Percentiles rank a stretch among this genome's conserved stretches.
Conservation (phyloP, 441 rosid genomes). For the Kokia cookei region DNA sequence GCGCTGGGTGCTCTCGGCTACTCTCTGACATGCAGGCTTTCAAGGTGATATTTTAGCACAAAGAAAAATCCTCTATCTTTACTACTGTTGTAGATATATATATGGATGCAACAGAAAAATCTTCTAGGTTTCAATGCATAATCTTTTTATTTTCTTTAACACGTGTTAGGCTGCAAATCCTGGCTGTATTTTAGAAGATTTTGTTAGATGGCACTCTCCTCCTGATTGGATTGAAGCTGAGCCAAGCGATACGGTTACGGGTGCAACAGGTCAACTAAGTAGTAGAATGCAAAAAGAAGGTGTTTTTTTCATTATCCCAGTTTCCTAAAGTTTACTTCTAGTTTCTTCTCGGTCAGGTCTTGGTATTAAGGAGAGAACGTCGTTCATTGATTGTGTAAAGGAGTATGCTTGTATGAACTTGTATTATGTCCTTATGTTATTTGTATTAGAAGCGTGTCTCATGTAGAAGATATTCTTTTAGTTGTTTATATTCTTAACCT, state of each 20-base stretch:
- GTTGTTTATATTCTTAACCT: neutral
- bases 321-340: slow-evolving; percentile 1
- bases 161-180: slow-evolving; percentile 88
- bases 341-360: neutral
- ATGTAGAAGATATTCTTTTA: neutral
- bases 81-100: neutral
- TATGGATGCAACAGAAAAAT: neutral
- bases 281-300: slow-evolving; percentile 97
- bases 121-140: neutral
- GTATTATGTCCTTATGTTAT: neutral
- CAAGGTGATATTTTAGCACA: slow-evolving; percentile 45
- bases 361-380: neutral
- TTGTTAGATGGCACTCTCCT: slow-evolving; percentile 99
- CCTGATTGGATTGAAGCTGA: slow-evolving; percentile 92
- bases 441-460: neutral
- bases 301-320: slow-evolving; percentile 16
- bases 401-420: neutral
- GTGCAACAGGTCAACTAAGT: slow-evolving; percentile 75
- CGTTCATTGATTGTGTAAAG: neutral
- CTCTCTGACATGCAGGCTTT: slow-evolving; percentile 99
- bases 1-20: slow-evolving; percentile 99
- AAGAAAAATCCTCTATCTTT: neutral
- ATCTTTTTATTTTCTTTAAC: neutral
- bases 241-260: slow-evolving; percentile 32
- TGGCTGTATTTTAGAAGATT: slow-evolving; percentile 95